Evolutionary conservation across 495 filamentous ascomycete species (phyloP).

Genomic region (Neurospora sp.): DNA sequence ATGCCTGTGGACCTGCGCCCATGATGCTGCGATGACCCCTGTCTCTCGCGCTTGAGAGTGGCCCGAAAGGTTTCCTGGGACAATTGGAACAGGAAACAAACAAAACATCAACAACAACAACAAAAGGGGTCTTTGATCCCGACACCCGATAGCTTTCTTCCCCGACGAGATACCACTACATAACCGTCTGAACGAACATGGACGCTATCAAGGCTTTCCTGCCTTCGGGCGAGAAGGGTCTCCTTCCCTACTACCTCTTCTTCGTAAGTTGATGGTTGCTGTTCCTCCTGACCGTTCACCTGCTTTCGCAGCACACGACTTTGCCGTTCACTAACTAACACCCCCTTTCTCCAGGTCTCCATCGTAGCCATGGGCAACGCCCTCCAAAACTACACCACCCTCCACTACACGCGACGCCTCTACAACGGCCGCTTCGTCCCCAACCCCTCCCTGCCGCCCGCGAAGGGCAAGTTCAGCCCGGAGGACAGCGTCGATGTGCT

Average conservation of each 20-base stretch:
- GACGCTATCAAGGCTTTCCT: slow-evolving; percentile 28
- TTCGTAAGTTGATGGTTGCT: slow-evolving; percentile 25
- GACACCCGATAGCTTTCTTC: neutral
- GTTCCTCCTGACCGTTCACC: neutral
- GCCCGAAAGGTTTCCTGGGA: neutral
- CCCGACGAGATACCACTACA: neutral
- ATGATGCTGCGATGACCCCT: neutral
- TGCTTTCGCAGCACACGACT: neutral
- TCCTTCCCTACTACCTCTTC: slow-evolving; percentile 39
- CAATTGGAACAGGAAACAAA: neutral
- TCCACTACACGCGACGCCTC: slow-evolving; percentile 63
- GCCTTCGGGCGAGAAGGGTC: slow-evolving; percentile 32
- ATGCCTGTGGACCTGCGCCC: neutral
- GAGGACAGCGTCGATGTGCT: slow-evolving; percentile 34
- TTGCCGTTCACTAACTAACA: neutral
- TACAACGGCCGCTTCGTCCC: slow-evolving; percentile 51
- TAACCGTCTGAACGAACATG: slow-evolving; percentile 13
- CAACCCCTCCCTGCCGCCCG: slow-evolving; percentile 26
- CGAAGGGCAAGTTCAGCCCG: slow-evolving; percentile 26
- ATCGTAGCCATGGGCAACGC: slow-evolving; percentile 70
- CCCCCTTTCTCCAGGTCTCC: slow-evolving; percentile 46
- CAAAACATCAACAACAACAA: neutral
- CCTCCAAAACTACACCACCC: slow-evolving; percentile 66
- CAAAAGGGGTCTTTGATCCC: neutral
- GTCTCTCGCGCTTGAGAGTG: neutral